Evolutionary conservation across 2,329 filamentous ascomycete species (phyloP), one percentile per base, ranked within the genome.

Genomic region (Cladosporium velox): DNA sequence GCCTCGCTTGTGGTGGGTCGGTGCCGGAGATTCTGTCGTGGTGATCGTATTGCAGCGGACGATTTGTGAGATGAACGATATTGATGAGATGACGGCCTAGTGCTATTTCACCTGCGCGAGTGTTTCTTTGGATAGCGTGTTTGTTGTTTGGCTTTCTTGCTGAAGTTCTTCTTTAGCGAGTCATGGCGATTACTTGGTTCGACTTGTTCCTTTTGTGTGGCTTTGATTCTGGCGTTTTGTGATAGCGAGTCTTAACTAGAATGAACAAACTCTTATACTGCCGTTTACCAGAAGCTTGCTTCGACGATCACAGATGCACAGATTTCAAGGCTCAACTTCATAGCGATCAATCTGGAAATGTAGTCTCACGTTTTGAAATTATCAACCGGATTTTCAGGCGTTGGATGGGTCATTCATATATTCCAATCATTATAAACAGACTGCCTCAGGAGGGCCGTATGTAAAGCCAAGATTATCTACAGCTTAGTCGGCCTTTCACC

Each of bases 21-120:
- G 26, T 38, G 24, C 63, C 49, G 24, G 47, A 52, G 34, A 64
- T 64, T 34, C 14, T 64, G 35, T 57, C 51, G 1, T 64, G 61
- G 61, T 64, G 15, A 55, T 35, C 34, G 30, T 21, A n/a, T 4
- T 47, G n/a, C n/a, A 4, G 21, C 41, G n/a, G 7, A 47, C n/a
- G 41, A 4, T 11, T 21, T 8, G 41, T 7, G 2, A 12, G 41
- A 21, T 47, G n/a, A 21, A 47, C 5, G 52, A 32, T 11, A 21
- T 21, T 21, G 18, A 55, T 21, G 52, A 30, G 34, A 34, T 47
- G 41, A 47, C 52, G 30, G 52, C 28, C 52, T 55, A 18, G 21
- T 4, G 30, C 15, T 5, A 11, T 47, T 55, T 21, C 6, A 15
- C 12, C 18, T 55, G 51, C 14, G 32, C 8, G 52, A 5, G 26